Base-by-base conservation (phyloP, 2,329 filamentous ascomycete genomes). In the Verticillium alfalfae region DNA sequence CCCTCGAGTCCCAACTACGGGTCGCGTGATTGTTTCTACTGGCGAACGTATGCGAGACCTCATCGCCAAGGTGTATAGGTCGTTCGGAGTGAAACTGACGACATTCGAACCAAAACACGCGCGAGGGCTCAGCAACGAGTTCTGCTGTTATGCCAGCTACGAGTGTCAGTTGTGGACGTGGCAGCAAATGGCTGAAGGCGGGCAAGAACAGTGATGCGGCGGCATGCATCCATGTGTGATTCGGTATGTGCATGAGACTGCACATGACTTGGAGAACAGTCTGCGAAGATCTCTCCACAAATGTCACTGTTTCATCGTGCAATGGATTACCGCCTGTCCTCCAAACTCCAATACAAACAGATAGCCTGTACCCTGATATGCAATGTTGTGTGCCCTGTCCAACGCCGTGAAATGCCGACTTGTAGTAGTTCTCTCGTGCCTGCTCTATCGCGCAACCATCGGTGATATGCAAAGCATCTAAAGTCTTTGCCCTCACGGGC, bases 121-220 rank as follows among this genome's bases (percentile, higher is more conserved):
- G n/a, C 85, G 86, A 64, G 89, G 89, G 0, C 75, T 95, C 63
- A 91, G 89, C 73, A 95, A 95, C 70, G 89, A 92, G 73, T 95
- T 93, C 71, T 83, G 85, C 70, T 93, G 89, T 73, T 94, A 92
- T 70, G 85, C 91, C 31, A 93, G 91, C 70, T 93, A 91, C 70
- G 88, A 91, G 71, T 85, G 87, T 67, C 76, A 76, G 7, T 73
- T 72, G 5, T 85, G 84, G 81, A 75, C 71, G 54, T 84, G 76
- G 75, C 45, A 52, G 45, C 13, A 67, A 71, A 71, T 67, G 72
- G 59, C 59, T 60, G 63, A 60, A 5, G 60, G 54, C 18, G 61
- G 45, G 63, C 38, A 41, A 9, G 22, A 13, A 31, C 26, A 31
- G 26, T 31, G 26, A 31, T 31, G 26, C 26, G 4, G 26, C 5